Conservation (phyloP, 495 filamentous ascomycete species). For the Neurospora hispaniola region DNA sequence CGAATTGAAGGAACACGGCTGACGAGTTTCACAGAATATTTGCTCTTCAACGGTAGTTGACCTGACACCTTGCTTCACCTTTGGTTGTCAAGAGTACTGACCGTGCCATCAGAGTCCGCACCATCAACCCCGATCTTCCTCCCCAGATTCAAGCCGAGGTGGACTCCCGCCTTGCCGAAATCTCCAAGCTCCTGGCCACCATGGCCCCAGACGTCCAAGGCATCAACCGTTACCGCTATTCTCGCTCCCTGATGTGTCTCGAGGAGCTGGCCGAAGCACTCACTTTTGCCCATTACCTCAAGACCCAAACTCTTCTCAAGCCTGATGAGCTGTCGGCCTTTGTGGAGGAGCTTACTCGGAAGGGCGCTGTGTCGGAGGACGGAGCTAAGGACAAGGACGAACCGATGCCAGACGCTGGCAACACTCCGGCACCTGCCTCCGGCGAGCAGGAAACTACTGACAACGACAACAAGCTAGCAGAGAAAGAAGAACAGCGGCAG, state of each 20-base stretch:
- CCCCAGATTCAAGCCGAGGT: constrained; percentile 53
- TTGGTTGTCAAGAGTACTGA: not conserved
- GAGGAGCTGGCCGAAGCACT: constrained; percentile 91
- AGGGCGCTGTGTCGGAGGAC: constrained; percentile 3
- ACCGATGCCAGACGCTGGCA: constrained; percentile 16
- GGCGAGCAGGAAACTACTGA: not conserved
- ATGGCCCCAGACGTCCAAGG: constrained; percentile 64
- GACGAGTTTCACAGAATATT: constrained; percentile 58
- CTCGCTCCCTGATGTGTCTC: constrained; percentile 72
- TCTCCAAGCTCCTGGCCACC: constrained; percentile 52
- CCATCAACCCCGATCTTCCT: constrained; percentile 53
- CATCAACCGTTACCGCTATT: constrained; percentile 77
- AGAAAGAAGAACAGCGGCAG: not conserved
- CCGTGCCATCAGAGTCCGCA: constrained; percentile 40
- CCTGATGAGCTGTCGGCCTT: constrained; percentile 42
- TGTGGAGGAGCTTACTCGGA: constrained; percentile 28
- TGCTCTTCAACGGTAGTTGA: constrained; percentile 68
- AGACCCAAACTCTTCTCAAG: constrained; percentile 61
- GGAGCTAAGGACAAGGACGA: constrained; percentile 12
- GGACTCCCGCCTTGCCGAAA: constrained; percentile 51
- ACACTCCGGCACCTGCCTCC: not conserved
- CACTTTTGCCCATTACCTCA: constrained; percentile 76
- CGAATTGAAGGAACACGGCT: constrained; percentile 4
- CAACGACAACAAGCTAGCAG: not conserved
- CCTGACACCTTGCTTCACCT: not conserved